phyloP scores from a whole-genome alignment of 371 early-diverging fungal genomes.

The Syncephalastrum sp. region DNA sequence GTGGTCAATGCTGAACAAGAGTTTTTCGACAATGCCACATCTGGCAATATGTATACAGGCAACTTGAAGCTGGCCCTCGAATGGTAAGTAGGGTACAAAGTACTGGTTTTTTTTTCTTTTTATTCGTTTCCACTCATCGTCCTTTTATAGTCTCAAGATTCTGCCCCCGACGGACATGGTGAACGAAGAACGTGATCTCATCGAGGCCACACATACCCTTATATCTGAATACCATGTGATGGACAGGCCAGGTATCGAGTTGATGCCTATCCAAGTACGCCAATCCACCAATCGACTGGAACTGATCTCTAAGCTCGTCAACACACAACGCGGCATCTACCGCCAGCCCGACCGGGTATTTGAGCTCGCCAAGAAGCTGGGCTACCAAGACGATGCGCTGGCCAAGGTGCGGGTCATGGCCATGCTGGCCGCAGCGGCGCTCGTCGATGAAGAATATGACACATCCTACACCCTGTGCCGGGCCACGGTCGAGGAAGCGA shows the following conservation, averaged over 20 bases:
- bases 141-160: conserved; percentile 54
- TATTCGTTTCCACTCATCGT: not conserved
- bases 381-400: conserved; percentile 44
- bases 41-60: conserved; percentile 66
- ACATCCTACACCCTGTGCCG: conserved; percentile 54
- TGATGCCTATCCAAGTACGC: conserved; percentile 80
- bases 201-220: conserved; percentile 73
- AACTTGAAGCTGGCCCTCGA: conserved; percentile 74
- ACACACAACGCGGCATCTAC: conserved; percentile 53
- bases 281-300: conserved; percentile 63
- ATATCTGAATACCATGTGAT: conserved; percentile 56
- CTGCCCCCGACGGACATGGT: conserved; percentile 64
- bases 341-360: conserved; percentile 50
- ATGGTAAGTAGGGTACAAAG: conserved; percentile 47
- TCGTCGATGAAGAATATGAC: conserved; percentile 53
- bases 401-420: conserved; percentile 54
- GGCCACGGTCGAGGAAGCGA: conserved; percentile 40
- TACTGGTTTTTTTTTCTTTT: not conserved
- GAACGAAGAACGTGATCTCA: conserved; percentile 63
- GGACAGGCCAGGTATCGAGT: conserved; percentile 47
- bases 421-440: conserved; percentile 60
- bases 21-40: conserved; percentile 76
- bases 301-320: conserved; percentile 58
- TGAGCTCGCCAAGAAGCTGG: conserved; percentile 62
- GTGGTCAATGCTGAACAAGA: conserved; percentile 73